phyloP scores from a whole-genome alignment of 1,139 yeast species.

The Torulaspora pretoriensis region DNA sequence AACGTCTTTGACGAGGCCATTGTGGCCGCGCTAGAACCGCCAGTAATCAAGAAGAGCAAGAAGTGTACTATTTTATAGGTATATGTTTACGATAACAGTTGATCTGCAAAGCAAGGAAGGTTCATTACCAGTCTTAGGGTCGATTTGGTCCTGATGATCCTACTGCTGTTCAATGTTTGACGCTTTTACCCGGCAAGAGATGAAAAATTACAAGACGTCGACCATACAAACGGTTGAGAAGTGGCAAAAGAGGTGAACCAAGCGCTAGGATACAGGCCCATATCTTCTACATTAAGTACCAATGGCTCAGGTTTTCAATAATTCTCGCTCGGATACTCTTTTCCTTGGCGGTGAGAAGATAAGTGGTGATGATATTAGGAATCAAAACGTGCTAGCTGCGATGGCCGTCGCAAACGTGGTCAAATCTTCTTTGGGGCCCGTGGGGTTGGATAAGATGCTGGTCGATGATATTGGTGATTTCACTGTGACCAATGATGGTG shows the following conservation, averaged over 20 bases:
- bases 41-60: conserved; percentile 67
- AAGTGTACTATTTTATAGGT: conserved; percentile 73
- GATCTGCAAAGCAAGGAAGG: conserved; percentile 4
- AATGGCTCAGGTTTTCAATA: conserved; percentile 54
- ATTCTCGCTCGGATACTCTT: conserved; percentile 86
- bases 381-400: conserved; percentile 94
- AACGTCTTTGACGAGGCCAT: conserved; percentile 97
- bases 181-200: conserved; percentile 2
- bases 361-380: conserved; percentile 93
- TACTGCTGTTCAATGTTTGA: not conserved
- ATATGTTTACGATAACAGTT: conserved; percentile 8
- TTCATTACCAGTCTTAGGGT: no score
- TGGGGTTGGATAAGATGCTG: conserved; percentile 95
- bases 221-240: not conserved
- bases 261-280: not conserved
- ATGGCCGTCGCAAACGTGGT: conserved; percentile 97
- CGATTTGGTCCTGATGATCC: no score
- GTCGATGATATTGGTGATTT: conserved; percentile 99
- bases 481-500: conserved; percentile 98
- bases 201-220: conserved; percentile 2
- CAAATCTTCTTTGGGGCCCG: conserved; percentile 95
- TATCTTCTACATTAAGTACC: not conserved
- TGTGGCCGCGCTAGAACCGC: conserved; percentile 92
- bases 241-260: conserved; percentile 3
- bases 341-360: conserved; percentile 95